Evolutionary conservation across 768 basidiomycete genomes (phyloP), one percentile per base, ranked within the genome.

Genomic region (Hortiboletus flavorubellus): DNA sequence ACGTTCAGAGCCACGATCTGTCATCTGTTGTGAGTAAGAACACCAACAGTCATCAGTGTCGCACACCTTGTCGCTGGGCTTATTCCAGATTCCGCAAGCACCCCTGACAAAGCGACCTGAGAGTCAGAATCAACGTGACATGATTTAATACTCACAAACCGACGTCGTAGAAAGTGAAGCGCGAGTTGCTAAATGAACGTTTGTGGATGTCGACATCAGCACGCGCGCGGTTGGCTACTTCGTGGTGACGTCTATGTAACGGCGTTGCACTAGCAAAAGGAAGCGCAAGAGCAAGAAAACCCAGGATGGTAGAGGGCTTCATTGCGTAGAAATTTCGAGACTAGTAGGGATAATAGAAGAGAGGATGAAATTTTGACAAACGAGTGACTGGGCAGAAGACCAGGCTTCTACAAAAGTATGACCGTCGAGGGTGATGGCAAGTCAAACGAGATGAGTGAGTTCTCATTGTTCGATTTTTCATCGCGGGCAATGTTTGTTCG

Each of bases 91-190:
- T 16, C 83, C 83, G 59, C 84, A 85, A 49, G 83, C 83, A 67
- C 83, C 83, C 37, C 82, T 84, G 42, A 55, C 8, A 49, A 44
- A 30, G 8, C 11, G 31, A 50, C 26, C 37, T 59, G 11, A 61
- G 35, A 29, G 38, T 10, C 10, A 26, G 12, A 41, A 62, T 16
- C 6, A 15, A 6, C 39, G 15, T 10, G 31, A 15, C n/a, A n/a
- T 29, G 18, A 5, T 37, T 43, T 33, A 29, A 45, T 46, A 63
- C 72, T 62, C 58, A 81, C 81, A 80, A 59, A 46, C 82, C 81
- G 53, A 75, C 78, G 31, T 79, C 75, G 60, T 82, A 86, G 56
- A 70, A 86, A 5, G 83, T 79, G 69, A 78, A 78, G 50, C 77
- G 78, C 4, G 78, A 61, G 43, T 59, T 55, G 42, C 59, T 53